These are phyloP conservation scores for Phylloporus sp. DNA, from an alignment of 768 basidiomycete genomes.

Conservation along the genomic window DNA sequence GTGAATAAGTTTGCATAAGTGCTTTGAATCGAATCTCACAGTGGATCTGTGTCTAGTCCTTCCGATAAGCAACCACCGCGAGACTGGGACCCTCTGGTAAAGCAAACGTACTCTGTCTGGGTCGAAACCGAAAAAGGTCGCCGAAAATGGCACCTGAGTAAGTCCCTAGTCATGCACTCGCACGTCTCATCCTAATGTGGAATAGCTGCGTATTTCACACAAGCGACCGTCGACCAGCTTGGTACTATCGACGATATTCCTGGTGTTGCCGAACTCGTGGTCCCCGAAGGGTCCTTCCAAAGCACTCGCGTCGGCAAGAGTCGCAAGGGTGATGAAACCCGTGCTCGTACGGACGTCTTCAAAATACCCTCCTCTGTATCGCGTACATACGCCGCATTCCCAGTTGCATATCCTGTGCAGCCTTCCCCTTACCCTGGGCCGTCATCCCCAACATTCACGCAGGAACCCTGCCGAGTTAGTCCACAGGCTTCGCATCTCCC, in stretches of 20 bases:
- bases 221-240: constrained; percentile 65
- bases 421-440: constrained; percentile 21
- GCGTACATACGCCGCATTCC: constrained; percentile 42
- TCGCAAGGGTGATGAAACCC: constrained; percentile 39
- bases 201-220: constrained; percentile 79
- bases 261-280: constrained; percentile 51
- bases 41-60: constrained; percentile 21
- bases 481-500: constrained; percentile 22
- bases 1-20: constrained; percentile 27
- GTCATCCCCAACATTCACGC: constrained; percentile 18
- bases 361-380: constrained; percentile 29
- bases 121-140: constrained; percentile 57
- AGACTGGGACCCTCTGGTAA: constrained; percentile 67
- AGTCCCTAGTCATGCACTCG: constrained; percentile 22
- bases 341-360: constrained; percentile 29
- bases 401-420: constrained; percentile 29
- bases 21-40: constrained; percentile 7
- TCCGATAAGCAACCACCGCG: constrained; percentile 50
- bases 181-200: constrained; percentile 18
- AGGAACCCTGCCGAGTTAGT: constrained; percentile 21
- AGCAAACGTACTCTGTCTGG: constrained; percentile 83
- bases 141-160: constrained; percentile 82
- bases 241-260: constrained; percentile 66
- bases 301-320: constrained; percentile 58
- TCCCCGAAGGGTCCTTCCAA: constrained; percentile 64